These are phyloP conservation scores for Boletus smithii DNA, from an alignment of 1,284 basidiomycete species.

Conservation along the genomic window DNA sequence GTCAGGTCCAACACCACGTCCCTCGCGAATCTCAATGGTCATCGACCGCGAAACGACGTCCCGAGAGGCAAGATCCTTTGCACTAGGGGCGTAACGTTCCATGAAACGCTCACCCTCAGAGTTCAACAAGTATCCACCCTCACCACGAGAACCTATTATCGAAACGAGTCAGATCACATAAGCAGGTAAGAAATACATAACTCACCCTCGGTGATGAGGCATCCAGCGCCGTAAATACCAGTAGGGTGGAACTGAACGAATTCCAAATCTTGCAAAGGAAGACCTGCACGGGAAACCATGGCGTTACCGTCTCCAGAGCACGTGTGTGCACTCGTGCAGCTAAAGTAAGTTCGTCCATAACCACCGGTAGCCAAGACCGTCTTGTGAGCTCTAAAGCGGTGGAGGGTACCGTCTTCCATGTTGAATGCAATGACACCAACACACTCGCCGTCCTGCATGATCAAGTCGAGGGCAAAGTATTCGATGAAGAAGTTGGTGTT, in stretches of 20 bases:
- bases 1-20: conserved; percentile 97
- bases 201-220: conserved; percentile 94
- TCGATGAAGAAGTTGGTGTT: conserved; percentile 99
- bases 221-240: conserved; percentile 99
- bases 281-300: conserved; percentile 95
- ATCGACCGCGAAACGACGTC: conserved; percentile 99
- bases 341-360: conserved; percentile 98
- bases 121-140: conserved; percentile 98
- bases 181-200: background rate
- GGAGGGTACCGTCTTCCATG: conserved; percentile 99
- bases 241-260: conserved; percentile 99
- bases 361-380: conserved; percentile 98
- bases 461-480: conserved; percentile 97
- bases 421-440: conserved; percentile 99
- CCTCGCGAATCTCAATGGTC: conserved; percentile 99
- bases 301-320: conserved; percentile 99
- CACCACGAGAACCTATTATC: conserved; percentile 86
- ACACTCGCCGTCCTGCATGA: conserved; percentile 99
- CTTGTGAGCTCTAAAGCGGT: conserved; percentile 98
- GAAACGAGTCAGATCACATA: background rate
- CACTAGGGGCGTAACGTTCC: conserved; percentile 99
- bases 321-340: conserved; percentile 97
- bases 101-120: conserved; percentile 99
- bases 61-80: conserved; percentile 98
- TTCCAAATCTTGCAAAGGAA: conserved; percentile 96